A percentile compares a stretch with the other conserved stretches of the same genome.
Conservation (phyloP, 441 rosid species). For the Pelargonium australe region DNA sequence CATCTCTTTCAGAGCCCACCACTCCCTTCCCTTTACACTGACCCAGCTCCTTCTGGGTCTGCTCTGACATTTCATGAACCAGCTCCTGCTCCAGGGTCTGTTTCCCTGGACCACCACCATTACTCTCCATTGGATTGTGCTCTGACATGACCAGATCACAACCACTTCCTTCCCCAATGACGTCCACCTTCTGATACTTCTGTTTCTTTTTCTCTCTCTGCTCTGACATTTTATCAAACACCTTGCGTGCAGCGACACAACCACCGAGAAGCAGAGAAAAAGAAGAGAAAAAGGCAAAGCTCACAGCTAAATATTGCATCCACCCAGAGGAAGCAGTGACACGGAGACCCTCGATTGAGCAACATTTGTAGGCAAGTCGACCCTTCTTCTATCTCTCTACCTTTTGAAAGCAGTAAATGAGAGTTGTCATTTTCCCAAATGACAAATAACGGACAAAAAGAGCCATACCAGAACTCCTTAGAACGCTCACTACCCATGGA, state of each 20-base stretch:
- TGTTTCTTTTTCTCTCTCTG: too few species aligned
- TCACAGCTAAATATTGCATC: not conserved
- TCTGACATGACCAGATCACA: not conserved
- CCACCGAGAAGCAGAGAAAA: not conserved
- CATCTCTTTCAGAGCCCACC: not conserved
- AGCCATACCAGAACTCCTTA: not conserved
- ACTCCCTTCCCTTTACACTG: not conserved
- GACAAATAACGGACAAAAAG: not conserved
- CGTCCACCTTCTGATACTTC: too few species aligned
- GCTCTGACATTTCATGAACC: too few species aligned
- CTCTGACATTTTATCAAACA: not conserved
- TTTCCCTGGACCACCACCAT: not conserved
- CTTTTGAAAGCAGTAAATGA: not conserved
- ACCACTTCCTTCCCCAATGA: not conserved
- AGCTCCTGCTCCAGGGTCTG: not conserved
- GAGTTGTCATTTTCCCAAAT: not conserved
- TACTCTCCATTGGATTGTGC: not conserved
- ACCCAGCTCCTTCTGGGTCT: not conserved
- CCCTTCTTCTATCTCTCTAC: not conserved
- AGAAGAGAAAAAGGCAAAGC: not conserved
- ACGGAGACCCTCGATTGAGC: not conserved
- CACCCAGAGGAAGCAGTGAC: not conserved
- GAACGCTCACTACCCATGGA: too few species aligned
- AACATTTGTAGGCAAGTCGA: not conserved
- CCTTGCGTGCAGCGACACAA: slow-evolving; percentile 1